Evolutionary conservation across 129 eudicot species (phyloP).

Genomic region (Rutidosis leptorrhynchoides): DNA sequence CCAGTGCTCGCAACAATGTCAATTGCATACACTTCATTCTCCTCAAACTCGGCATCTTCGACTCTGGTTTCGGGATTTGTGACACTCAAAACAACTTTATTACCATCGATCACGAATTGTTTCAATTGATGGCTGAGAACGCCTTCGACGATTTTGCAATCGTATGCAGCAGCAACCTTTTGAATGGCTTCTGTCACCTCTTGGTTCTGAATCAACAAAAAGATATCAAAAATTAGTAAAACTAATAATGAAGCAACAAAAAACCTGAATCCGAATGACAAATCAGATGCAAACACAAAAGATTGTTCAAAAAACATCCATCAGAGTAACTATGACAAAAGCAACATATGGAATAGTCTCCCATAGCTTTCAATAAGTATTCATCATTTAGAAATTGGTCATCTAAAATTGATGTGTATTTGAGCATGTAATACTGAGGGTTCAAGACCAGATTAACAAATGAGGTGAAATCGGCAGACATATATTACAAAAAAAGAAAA

Average conservation of each 20-base stretch:
- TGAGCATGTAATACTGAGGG: too few relatives aligned
- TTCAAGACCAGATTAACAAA: too few relatives aligned
- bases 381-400: conserved; percentile 37
- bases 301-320: not conserved
- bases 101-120: conserved; percentile 93
- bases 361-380: conserved; percentile 42
- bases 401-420: not conserved
- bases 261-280: not conserved
- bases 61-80: conserved; percentile 82
- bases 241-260: not conserved
- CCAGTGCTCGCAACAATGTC: conserved; percentile 93
- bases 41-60: conserved; percentile 92
- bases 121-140: conserved; percentile 92
- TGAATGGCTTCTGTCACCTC: conserved; percentile 90
- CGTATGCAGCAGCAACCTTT: conserved; percentile 89
- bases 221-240: not conserved
- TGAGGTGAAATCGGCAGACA: too few relatives aligned
- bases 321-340: conserved; percentile 62
- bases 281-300: not conserved
- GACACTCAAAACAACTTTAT: conserved; percentile 80
- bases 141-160: conserved; percentile 93
- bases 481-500: not conserved
- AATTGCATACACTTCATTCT: conserved; percentile 82
- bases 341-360: conserved; percentile 41
- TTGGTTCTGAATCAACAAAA: conserved; percentile 49